These are phyloP conservation scores for Corniculantispora saksenae DNA, from an alignment of 2,329 filamentous ascomycete species.

Conservation along the genomic window DNA sequence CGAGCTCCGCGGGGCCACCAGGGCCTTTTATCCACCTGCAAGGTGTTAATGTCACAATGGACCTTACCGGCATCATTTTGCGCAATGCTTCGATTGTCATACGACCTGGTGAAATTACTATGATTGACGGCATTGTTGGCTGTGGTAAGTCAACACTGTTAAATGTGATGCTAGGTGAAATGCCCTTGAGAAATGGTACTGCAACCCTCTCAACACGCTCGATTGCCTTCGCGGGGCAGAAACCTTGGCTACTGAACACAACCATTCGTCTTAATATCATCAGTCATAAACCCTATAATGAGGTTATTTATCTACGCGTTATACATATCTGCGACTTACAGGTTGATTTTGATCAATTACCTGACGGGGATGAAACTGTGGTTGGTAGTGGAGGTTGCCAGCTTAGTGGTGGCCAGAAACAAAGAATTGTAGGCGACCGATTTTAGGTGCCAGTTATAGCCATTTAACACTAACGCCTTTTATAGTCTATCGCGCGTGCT, in stretches of 20 bases:
- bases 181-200: background rate
- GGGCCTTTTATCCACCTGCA: background rate
- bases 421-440: background rate
- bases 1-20: no score
- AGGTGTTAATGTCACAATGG: background rate
- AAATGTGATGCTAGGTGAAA: slow-evolving; percentile 8
- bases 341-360: background rate
- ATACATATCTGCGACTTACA: background rate
- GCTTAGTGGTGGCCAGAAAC: slow-evolving; percentile 14
- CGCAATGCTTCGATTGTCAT: background rate
- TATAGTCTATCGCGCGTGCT: slow-evolving; percentile 2
- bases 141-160: slow-evolving; percentile 11
- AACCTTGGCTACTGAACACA: slow-evolving; percentile 44
- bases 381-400: slow-evolving; percentile 1
- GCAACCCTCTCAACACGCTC: background rate
- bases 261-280: slow-evolving; percentile 43
- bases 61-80: background rate
- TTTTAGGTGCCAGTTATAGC: background rate
- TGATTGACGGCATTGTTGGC: slow-evolving; percentile 11
- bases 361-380: slow-evolving; percentile 6
- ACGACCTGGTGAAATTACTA: background rate
- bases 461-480: background rate
- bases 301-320: background rate
- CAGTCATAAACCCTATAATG: slow-evolving; percentile 23
- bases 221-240: slow-evolving; percentile 28